phyloP scores from a whole-genome alignment of 768 basidiomycete species.

The Tulasnella sp. region DNA sequence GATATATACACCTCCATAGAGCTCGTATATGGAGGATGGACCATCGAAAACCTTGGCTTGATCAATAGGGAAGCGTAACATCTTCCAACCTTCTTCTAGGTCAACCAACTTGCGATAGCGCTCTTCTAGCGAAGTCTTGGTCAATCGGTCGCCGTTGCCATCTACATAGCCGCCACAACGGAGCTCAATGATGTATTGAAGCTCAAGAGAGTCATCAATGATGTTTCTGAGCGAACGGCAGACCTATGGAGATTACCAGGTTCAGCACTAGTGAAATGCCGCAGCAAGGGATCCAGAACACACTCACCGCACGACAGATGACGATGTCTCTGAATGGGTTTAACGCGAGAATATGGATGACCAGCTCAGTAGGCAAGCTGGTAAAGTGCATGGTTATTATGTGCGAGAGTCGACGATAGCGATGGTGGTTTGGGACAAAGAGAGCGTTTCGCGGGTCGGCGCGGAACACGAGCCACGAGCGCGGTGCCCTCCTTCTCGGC shows the following conservation, averaged over 20 bases:
- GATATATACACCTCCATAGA: conserved; percentile 8
- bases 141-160: not conserved
- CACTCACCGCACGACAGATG: not conserved
- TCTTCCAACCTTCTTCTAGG: not conserved
- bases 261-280: not conserved
- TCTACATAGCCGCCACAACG: not conserved
- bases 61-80: not conserved
- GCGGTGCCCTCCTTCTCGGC: not conserved
- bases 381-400: not conserved
- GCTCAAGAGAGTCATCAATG: not conserved
- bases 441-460: not conserved
- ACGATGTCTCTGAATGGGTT: not conserved
- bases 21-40: not conserved
- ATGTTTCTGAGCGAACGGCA: not conserved
- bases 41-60: not conserved
- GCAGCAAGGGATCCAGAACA: not conserved
- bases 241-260: not conserved
- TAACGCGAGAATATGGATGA: not conserved
- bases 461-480: no score
- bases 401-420: not conserved
- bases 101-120: not conserved
- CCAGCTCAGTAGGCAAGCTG: not conserved
- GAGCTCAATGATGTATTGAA: conserved; percentile 6
- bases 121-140: not conserved
- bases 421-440: not conserved